Conservation (phyloP, 2,329 filamentous ascomycete genomes). For the Fusarium tanahbumbuense region DNA sequence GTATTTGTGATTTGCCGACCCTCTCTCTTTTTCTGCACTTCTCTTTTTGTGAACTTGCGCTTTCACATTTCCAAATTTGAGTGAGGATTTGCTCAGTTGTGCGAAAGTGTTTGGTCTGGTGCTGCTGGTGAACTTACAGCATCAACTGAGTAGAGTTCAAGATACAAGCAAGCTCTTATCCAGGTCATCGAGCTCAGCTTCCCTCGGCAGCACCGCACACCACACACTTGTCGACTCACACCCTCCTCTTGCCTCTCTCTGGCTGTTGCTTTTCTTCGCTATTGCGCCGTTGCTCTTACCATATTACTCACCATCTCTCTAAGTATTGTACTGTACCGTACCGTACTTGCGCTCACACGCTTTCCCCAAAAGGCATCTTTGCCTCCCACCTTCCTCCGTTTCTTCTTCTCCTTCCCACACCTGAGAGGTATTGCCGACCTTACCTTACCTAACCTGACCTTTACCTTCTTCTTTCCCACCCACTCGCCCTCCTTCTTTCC, state of each 20-base stretch:
- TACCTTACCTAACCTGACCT: slow-evolving; percentile 30
- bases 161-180: slow-evolving; percentile 27
- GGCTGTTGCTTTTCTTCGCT: slow-evolving; percentile 28
- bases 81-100: slow-evolving; percentile 1
- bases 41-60: slow-evolving; percentile 14
- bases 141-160: slow-evolving; percentile 24
- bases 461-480: slow-evolving; percentile 22
- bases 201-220: slow-evolving; percentile 41
- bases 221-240: slow-evolving; percentile 41
- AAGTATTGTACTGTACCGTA: not conserved
- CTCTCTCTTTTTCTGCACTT: slow-evolving; percentile 16
- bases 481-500: slow-evolving; percentile 27
- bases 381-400: slow-evolving; percentile 46
- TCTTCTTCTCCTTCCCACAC: slow-evolving; percentile 34
- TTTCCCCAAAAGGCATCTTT: slow-evolving; percentile 45
- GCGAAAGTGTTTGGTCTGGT: slow-evolving; percentile 17
- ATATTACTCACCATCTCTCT: slow-evolving; percentile 37
- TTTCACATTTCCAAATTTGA: slow-evolving; percentile 1
- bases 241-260: slow-evolving; percentile 41
- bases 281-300: slow-evolving; percentile 39
- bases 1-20: slow-evolving; percentile 10
- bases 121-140: slow-evolving; percentile 16
- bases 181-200: slow-evolving; percentile 37
- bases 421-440: slow-evolving; percentile 37
- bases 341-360: slow-evolving; percentile 36